Evolutionary conservation across 208 protist genomes (phyloP).

Genomic region (Leishmania martiniquensis): DNA sequence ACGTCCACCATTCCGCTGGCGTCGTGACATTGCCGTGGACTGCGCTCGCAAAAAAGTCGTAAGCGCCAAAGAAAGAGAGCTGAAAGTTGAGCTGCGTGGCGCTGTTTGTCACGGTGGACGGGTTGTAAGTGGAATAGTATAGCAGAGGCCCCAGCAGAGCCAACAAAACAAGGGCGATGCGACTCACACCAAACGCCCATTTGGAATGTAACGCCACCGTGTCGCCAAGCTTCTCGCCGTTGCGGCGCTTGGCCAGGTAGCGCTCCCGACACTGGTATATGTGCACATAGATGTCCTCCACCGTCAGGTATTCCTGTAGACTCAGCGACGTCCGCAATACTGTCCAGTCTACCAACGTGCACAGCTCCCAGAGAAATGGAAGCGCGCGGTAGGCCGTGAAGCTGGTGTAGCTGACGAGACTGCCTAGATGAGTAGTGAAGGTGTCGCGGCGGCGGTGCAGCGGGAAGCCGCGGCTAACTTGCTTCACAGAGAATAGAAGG

Average conservation of each 20-base stretch:
- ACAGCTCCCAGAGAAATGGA: constrained; percentile 84
- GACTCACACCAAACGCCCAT: constrained; percentile 39
- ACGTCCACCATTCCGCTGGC: constrained; percentile 40
- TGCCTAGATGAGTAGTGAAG: constrained; percentile 56
- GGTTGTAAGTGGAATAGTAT: constrained; percentile 91
- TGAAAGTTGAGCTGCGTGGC: constrained; percentile 42
- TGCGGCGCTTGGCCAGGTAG: constrained; percentile 12
- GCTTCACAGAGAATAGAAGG: constrained; percentile 45
- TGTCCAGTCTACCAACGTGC: constrained; percentile 81
- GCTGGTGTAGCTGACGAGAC: constrained; percentile 29
- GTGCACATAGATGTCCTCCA: constrained; percentile 75
- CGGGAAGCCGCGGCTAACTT: constrained; percentile 73
- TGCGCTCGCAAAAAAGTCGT: constrained; percentile 57
- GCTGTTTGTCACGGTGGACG: constrained; percentile 52
- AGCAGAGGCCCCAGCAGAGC: constrained; percentile 79
- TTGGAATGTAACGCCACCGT: constrained; percentile 45
- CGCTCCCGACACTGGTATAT: constrained; percentile 51
- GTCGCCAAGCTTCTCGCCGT: constrained; percentile 33
- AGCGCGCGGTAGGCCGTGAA: constrained; percentile 62
- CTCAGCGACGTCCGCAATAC: constrained; percentile 65
- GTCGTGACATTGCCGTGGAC: constrained; percentile 27
- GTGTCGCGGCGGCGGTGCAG: constrained; percentile 57
- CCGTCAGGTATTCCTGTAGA: constrained; percentile 77
- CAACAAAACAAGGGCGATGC: constrained; percentile 58
- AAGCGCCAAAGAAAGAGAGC: constrained; percentile 59